A percentile compares a stretch with the other conserved stretches of the same genome.
phyloP scores from a whole-genome alignment of 1,139 yeast species.

The Nakaseomyces glabratus region DNA sequence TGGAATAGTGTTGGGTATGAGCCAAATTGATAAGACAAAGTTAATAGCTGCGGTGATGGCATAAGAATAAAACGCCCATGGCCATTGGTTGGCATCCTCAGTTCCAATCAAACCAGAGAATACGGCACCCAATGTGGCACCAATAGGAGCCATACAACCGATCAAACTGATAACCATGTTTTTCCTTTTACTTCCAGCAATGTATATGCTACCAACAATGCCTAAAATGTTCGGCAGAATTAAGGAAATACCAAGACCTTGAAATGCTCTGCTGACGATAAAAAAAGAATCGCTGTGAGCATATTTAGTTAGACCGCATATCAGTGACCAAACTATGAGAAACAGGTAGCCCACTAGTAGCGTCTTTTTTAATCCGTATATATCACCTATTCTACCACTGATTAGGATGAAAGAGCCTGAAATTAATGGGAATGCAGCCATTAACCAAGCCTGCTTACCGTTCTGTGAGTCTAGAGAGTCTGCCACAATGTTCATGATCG shows the following conservation, averaged over 20 bases:
- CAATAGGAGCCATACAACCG: constrained; percentile 49
- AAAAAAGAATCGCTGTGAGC: constrained; percentile 39
- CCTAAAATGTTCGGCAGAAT: constrained; percentile 48
- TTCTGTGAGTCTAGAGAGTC: constrained; percentile 23
- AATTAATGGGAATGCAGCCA: constrained; percentile 49
- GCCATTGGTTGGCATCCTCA: constrained; percentile 36
- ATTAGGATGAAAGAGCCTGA: constrained; percentile 47
- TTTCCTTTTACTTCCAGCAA: constrained; percentile 38
- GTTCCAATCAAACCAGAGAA: constrained; percentile 43
- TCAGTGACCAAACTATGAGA: constrained; percentile 38
- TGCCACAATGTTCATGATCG: constrained; percentile 30
- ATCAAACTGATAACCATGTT: constrained; percentile 43
- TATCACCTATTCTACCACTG: constrained; percentile 46
- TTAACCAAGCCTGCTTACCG: constrained; percentile 40
- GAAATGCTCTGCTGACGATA: constrained; percentile 45
- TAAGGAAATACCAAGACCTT: constrained; percentile 48
- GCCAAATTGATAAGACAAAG: constrained; percentile 28
- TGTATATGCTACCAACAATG: constrained; percentile 41
- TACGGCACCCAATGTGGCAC: constrained; percentile 43
- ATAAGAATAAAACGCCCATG: constrained; percentile 45
- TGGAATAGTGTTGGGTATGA: constrained; percentile 33
- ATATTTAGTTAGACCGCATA: constrained; percentile 43
- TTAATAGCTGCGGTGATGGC: constrained; percentile 34
- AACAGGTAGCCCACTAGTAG: constrained; percentile 40
- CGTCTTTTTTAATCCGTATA: constrained; percentile 41